A percentile compares a stretch with the other conserved stretches of the same genome.
These are phyloP conservation scores for Botrytis galanthina DNA, from an alignment of 2,329 filamentous ascomycete species.

Conservation along the genomic window DNA sequence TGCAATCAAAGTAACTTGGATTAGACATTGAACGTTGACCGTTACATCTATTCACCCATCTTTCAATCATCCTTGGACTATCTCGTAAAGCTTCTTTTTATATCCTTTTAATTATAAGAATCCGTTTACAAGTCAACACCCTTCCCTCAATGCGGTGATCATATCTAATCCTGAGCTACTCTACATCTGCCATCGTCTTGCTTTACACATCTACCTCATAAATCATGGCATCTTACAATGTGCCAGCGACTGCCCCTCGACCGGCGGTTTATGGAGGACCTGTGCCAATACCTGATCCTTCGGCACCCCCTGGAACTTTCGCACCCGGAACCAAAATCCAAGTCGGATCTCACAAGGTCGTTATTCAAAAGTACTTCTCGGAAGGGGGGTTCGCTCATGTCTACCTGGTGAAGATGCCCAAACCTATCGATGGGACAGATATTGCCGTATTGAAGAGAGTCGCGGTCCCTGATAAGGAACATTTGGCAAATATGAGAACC, in stretches of 20 bases:
- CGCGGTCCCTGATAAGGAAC: slow-evolving; percentile 92
- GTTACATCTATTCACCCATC: slow-evolving; percentile 12
- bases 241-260: slow-evolving; percentile 42
- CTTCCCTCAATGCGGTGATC: slow-evolving; percentile 37
- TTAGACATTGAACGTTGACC: slow-evolving; percentile 12
- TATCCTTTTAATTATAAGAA: slow-evolving; percentile 1
- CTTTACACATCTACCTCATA: slow-evolving; percentile 23
- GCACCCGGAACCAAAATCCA: slow-evolving; percentile 93
- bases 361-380: slow-evolving; percentile 95
- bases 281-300: slow-evolving; percentile 42
- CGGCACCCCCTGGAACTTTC: slow-evolving; percentile 79
- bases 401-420: slow-evolving; percentile 86
- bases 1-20: slow-evolving; percentile 11
- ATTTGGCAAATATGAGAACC: slow-evolving; percentile 91
- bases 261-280: slow-evolving; percentile 47
- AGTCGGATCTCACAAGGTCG: slow-evolving; percentile 85
- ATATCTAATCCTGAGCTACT: slow-evolving; percentile 20
- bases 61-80: neutral
- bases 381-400: slow-evolving; percentile 98
- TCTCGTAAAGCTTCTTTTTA: neutral
- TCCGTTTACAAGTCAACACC: neutral
- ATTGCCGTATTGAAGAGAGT: slow-evolving; percentile 63
- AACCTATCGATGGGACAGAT: slow-evolving; percentile 44
- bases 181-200: slow-evolving; percentile 25
- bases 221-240: slow-evolving; percentile 46